Evolutionary conservation across 2,329 filamentous ascomycete genomes (phyloP), one percentile per base, ranked within the genome.

Genomic region (Microsporum ferrugineum): DNA sequence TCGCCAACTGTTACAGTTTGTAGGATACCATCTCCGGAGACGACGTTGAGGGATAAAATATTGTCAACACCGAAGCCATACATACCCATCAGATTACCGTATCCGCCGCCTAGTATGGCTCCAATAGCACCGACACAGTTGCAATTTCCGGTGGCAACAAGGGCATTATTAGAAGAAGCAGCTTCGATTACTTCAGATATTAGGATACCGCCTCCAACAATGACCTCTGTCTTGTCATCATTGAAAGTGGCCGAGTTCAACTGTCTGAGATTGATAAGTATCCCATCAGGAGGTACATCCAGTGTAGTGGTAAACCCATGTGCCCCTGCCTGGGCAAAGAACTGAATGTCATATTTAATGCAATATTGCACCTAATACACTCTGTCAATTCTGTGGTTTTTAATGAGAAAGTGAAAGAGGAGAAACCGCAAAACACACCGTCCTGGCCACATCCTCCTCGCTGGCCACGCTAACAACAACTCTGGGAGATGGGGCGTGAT

Each of bases 61-160:
- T 84, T 77, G 63, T 85, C 83, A 0, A 77, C 69, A 1, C 81
- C 70, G 1, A 84, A 75, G 0, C 82, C 82, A 62, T 83, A 71
- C 31, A 73, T 75, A 0, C 82, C 80, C 66, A 82, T 78, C 4
- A 82, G 75, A 71, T 75, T 76, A 36, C 82, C 82, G 67, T 82
- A 78, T 2, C 83, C 82, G 60, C 83, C 83, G 1, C 83, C 83
- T 0, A 85, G 76, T 0, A 73, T 80, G 0, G 80, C 80, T 0
- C 78, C 79, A 0, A 79, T 63, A 45, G 73, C 66, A 58, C 79
- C 75, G 34, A 77, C 75, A 63, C 80, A 83, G 69, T 82, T 80
- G 65, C 81, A 84, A 5, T 74, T 77, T 41, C 79, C 79, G 8
- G 78, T 79, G 6, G 23, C 10, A 29, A 57, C 39, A 6, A 57